These are phyloP conservation scores for Cercophora sp. DNA, from an alignment of 495 filamentous ascomycete species.

Conservation along the genomic window DNA sequence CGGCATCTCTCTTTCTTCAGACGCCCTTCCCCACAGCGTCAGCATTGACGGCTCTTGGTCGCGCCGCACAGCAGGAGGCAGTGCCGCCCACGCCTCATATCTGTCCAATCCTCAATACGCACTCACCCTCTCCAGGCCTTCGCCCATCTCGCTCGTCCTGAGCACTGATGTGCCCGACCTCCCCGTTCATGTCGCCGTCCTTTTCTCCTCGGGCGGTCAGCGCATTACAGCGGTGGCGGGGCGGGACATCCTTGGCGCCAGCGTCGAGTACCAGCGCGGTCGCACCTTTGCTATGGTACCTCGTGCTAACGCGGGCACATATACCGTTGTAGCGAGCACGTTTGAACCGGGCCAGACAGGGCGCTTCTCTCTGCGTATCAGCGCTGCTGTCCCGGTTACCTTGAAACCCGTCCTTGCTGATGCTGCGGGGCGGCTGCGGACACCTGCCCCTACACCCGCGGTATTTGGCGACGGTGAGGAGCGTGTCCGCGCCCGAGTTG, in stretches of 20 bases:
- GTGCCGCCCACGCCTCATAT: slow-evolving; percentile 69
- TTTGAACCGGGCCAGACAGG: slow-evolving; percentile 75
- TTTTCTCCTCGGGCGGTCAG: slow-evolving; percentile 64
- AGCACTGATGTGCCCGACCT: slow-evolving; percentile 55
- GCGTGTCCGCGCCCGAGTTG: slow-evolving; percentile 50
- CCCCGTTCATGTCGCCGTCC: slow-evolving; percentile 78
- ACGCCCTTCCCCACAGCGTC: slow-evolving; percentile 52
- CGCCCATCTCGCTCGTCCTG: slow-evolving; percentile 66
- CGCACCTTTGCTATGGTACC: slow-evolving; percentile 63
- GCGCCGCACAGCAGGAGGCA: slow-evolving; percentile 75
- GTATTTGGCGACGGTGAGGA: slow-evolving; percentile 46
- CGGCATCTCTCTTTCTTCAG: slow-evolving; percentile 53
- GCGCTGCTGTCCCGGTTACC: slow-evolving; percentile 50
- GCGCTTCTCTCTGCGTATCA: slow-evolving; percentile 70
- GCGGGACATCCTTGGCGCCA: slow-evolving; percentile 73
- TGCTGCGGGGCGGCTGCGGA: slow-evolving; percentile 63
- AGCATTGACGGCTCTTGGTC: slow-evolving; percentile 67
- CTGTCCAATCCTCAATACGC: slow-evolving; percentile 81
- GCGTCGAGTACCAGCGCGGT: slow-evolving; percentile 78
- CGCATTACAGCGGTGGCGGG: slow-evolving; percentile 63
- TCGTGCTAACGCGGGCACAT: slow-evolving; percentile 60
- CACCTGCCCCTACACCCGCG: slow-evolving; percentile 45
- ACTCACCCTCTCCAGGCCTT: slow-evolving; percentile 52
- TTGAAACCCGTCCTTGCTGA: slow-evolving; percentile 58
- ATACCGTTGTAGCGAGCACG: slow-evolving; percentile 84